Base-by-base conservation (phyloP, 2,329 filamentous ascomycete species). In the Aspergillus sp. region DNA sequence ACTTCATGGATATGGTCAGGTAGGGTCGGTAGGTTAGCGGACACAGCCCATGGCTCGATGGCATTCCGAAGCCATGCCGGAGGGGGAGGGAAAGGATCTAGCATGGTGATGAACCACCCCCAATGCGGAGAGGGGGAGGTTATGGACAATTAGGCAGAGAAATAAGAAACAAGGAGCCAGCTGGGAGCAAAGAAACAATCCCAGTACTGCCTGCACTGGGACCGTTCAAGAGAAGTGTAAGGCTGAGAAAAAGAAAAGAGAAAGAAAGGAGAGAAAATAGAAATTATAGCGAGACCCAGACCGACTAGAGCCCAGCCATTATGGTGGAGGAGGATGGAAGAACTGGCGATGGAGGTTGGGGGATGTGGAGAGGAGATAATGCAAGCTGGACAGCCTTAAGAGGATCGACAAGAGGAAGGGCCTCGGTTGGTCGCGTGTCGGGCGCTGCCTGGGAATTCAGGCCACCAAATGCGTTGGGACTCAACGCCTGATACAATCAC, bases 1-100 rank as follows among this genome's bases (percentile, higher is more conserved):
- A 83, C 69, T 60, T 85, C 81, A 66, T 85, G 81, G 58, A 77
- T 69, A 62, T 85, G 81, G 44, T 79, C 68, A 4, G 78, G 69
- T 11, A 84, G 73, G 8, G 78, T 77, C 12, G 74, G 69, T 33
- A 83, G 70, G 38, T 65, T 67, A 44, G 81, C 59, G n/a, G 59
- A 63, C 45, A 74, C 65, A 47, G 78, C 73, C 52, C 77, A 64
- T 6, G 77, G 79, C 48, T 72, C 65, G 42, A 72, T 57, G 46
- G 70, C 61, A 35, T 65, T 59, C 51, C 72, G 64, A 33, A 83
- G 72, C 64, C 69, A 70, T 42, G 62, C 58, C n/a, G 81, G 78
- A 6, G 76, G 67, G 13, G 74, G 65, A 6, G 65, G 65, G 31
- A 72, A 53, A 40, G 70, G 71, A 49, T 73, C 70, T 47, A 71